Evolutionary conservation across 2,329 filamentous ascomycete species (phyloP).

Genomic region (Zalaria sp.): DNA sequence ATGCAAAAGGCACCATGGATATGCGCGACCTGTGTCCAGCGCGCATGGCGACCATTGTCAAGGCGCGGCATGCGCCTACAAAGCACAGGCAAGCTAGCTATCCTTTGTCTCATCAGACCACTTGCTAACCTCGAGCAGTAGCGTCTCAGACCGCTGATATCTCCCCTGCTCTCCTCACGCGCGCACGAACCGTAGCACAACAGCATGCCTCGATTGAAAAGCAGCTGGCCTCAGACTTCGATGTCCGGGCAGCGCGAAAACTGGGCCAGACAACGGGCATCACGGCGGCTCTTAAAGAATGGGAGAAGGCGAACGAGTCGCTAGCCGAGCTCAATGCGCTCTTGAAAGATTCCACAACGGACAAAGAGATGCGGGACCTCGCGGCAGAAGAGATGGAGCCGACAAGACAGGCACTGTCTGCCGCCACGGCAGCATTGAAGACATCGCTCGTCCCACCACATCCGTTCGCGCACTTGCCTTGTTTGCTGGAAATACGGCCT

Average conservation of each 20-base stretch:
- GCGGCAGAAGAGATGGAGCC: slow-evolving; percentile 56
- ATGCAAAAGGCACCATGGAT: slow-evolving; percentile 7
- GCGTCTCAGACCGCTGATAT: slow-evolving; percentile 19
- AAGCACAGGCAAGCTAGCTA: slow-evolving; percentile 7
- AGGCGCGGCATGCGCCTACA: slow-evolving; percentile 6
- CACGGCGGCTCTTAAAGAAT: slow-evolving; percentile 38
- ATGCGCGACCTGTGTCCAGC: slow-evolving; percentile 10
- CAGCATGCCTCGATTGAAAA: slow-evolving; percentile 42
- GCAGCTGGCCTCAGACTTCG: slow-evolving; percentile 39
- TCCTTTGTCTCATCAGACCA: neutral
- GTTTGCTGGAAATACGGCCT: slow-evolving; percentile 80
- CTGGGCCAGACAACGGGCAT: slow-evolving; percentile 41
- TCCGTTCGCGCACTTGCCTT: slow-evolving; percentile 79
- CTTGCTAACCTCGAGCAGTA: slow-evolving; percentile 1
- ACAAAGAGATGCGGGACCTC: slow-evolving; percentile 44
- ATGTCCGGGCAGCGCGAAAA: slow-evolving; percentile 41
- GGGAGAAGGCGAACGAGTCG: slow-evolving; percentile 44
- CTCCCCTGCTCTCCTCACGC: slow-evolving; percentile 39
- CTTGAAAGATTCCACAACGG: slow-evolving; percentile 51
- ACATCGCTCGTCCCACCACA: slow-evolving; percentile 72
- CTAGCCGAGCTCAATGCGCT: slow-evolving; percentile 60
- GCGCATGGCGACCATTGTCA: slow-evolving; percentile 4
- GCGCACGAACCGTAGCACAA: slow-evolving; percentile 39
- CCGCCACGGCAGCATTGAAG: slow-evolving; percentile 55
- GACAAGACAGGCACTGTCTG: slow-evolving; percentile 47